phyloP scores from a whole-genome alignment of 140 eudicot species.

The Anethum foeniculum region DNA sequence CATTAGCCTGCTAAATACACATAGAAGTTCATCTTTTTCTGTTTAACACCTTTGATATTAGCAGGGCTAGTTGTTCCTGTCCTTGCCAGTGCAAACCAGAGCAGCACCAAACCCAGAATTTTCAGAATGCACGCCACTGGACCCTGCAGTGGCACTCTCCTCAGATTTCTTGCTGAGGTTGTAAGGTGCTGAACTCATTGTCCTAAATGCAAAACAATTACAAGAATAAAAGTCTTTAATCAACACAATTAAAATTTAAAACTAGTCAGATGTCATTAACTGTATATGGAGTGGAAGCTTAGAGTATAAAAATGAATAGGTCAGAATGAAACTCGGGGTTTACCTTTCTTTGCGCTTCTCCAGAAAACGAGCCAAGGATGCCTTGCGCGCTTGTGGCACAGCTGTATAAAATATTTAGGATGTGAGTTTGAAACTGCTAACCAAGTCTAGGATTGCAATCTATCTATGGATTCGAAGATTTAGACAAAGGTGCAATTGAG shows the following conservation, averaged over 20 bases:
- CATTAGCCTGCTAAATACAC: background rate
- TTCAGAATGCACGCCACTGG: slow-evolving; percentile 7
- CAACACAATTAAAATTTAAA: background rate
- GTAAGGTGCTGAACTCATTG: slow-evolving; percentile 49
- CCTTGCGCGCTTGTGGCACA: slow-evolving; percentile 73
- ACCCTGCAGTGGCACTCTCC: slow-evolving; percentile 13
- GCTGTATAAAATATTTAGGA: slow-evolving; percentile 31
- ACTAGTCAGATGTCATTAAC: background rate
- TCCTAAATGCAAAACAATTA: slow-evolving; percentile 20
- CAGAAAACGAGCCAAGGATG: slow-evolving; percentile 72
- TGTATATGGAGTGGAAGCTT: background rate
- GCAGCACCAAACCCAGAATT: background rate
- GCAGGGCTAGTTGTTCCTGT: background rate
- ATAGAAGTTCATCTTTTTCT: background rate
- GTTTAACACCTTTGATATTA: background rate
- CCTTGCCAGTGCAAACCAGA: background rate
- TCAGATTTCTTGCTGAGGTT: slow-evolving; percentile 27
- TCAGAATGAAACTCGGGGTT: background rate
- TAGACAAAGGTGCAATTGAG: too few species aligned
- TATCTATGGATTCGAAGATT: background rate
- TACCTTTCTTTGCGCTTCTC: slow-evolving; percentile 52
- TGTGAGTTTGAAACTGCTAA: background rate
- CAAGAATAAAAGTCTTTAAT: background rate
- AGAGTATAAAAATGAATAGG: background rate
- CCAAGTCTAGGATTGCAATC: background rate